Evolutionary conservation across 2,329 filamentous ascomycete genomes (phyloP).

Genomic region (Monascus ruber): DNA sequence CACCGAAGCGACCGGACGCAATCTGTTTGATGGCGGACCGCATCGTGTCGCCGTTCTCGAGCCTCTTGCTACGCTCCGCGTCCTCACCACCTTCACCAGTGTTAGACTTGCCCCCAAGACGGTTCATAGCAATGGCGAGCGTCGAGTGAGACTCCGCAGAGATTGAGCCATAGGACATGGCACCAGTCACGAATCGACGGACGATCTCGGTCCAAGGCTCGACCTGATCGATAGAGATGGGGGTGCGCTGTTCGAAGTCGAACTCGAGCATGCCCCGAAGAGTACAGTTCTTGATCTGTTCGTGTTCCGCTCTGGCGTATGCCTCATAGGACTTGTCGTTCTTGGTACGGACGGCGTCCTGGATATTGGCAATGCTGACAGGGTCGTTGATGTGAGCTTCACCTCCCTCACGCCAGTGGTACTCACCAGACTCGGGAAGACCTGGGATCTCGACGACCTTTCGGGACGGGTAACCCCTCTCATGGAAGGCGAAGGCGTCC

Average conservation of each 20-base stretch:
- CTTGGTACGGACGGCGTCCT: constrained; percentile 91
- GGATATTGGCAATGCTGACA: constrained; percentile 87
- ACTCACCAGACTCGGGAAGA: constrained; percentile 85
- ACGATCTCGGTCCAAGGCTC: constrained; percentile 98
- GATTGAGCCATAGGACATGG: constrained; percentile 97
- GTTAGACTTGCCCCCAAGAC: constrained; percentile 92
- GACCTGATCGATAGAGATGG: constrained; percentile 90
- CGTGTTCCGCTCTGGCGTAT: constrained; percentile 84
- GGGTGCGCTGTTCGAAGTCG: constrained; percentile 74
- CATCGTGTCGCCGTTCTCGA: constrained; percentile 93
- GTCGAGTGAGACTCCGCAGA: constrained; percentile 98
- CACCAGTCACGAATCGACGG: constrained; percentile 88
- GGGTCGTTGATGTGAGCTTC: constrained; percentile 94
- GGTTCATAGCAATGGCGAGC: constrained; percentile 90
- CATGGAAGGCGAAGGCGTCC: constrained; percentile 89
- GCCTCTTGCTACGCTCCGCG: constrained; percentile 71
- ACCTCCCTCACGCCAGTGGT: constrained; percentile 95
- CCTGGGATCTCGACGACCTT: constrained; percentile 66
- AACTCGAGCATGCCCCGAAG: constrained; percentile 91
- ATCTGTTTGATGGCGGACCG: constrained; percentile 96
- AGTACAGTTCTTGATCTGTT: constrained; percentile 94
- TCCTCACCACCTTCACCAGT: constrained; percentile 97
- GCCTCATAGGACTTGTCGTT: constrained; percentile 98
- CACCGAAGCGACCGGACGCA: constrained; percentile 89
- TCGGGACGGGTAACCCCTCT: constrained; percentile 78